Percentiles rank a stretch among this genome's conserved stretches.
These are phyloP conservation scores for Wickerhamiella spandovensis DNA, from an alignment of 805 yeast species.

Conservation along the genomic window DNA sequence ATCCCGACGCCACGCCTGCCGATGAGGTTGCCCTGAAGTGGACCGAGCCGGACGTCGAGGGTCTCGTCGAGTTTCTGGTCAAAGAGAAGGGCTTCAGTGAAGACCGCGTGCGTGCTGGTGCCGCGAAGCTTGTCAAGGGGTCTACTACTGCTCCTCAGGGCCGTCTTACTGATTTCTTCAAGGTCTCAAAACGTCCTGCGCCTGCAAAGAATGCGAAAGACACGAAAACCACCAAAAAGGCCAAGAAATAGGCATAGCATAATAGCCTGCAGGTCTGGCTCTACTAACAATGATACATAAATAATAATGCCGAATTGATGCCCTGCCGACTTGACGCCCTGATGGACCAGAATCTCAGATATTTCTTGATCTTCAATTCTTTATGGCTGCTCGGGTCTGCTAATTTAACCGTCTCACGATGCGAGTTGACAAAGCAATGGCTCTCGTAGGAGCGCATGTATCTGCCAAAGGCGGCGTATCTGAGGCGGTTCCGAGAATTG, in stretches of 20 bases:
- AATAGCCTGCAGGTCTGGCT: neutral
- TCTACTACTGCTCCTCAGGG: slow-evolving; percentile 80
- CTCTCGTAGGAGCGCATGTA: slow-evolving; percentile 80
- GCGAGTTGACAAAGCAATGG: neutral
- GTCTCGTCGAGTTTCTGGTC: slow-evolving; percentile 69
- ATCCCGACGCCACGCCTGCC: slow-evolving; percentile 66
- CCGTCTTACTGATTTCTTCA: slow-evolving; percentile 83
- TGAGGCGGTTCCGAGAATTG: slow-evolving; percentile 49
- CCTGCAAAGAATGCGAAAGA: slow-evolving; percentile 6
- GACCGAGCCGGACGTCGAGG: slow-evolving; percentile 80
- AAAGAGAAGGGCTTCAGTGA: slow-evolving; percentile 84
- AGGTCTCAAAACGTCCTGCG: slow-evolving; percentile 26
- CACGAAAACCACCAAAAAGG: slow-evolving; percentile 5
- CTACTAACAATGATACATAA: no score
- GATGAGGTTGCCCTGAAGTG: slow-evolving; percentile 61
- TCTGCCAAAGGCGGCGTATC: slow-evolving; percentile 68
- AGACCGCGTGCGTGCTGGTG: slow-evolving; percentile 80
- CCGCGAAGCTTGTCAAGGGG: slow-evolving; percentile 71
- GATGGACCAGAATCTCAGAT: no score
- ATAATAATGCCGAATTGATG: no score
- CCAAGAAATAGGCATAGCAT: neutral
- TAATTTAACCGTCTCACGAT: no score
- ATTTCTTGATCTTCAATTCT: neutral
- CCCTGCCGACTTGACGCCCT: no score
- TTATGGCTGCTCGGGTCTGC: neutral